Conservation (phyloP, 2,329 filamentous ascomycete genomes). For the Pseudocercospora vitis region DNA sequence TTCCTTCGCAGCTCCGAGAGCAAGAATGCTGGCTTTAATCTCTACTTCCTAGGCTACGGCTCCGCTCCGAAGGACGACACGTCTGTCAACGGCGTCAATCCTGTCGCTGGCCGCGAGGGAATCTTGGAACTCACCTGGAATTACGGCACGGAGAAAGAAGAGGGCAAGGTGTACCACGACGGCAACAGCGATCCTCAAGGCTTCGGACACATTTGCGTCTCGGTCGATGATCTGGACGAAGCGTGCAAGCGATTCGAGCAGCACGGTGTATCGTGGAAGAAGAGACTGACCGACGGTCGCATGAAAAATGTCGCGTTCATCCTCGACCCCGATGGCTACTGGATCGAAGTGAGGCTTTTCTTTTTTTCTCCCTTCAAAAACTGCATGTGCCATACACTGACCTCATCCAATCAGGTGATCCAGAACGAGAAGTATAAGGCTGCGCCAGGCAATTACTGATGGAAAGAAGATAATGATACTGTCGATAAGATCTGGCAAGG, state of each 20-base stretch:
- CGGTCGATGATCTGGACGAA: conserved; percentile 83
- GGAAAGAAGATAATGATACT: too few relatives aligned
- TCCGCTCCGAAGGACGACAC: conserved; percentile 46
- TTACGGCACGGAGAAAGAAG: conserved; percentile 80
- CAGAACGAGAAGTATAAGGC: conserved; percentile 26
- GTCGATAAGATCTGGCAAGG: too few relatives aligned
- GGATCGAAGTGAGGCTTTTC: conserved; percentile 9
- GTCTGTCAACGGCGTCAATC: conserved; percentile 57
- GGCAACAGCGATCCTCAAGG: conserved; percentile 90
- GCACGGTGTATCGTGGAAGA: conserved; percentile 85
- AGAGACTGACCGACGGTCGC: conserved; percentile 80
- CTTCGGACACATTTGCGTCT: conserved; percentile 87
- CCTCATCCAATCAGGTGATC: conserved; percentile 26
- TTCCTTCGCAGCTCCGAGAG: conserved; percentile 73
- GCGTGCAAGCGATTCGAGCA: conserved; percentile 85
- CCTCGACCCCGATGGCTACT: conserved; percentile 50
- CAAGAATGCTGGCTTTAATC: conserved; percentile 71
- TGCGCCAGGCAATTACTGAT: conserved; percentile 22
- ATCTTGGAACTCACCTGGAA: conserved; percentile 88
- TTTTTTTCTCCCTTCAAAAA: too few relatives aligned
- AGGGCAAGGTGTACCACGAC: conserved; percentile 81
- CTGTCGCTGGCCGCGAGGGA: conserved; percentile 71
- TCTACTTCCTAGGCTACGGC: conserved; percentile 88
- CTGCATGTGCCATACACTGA: too few relatives aligned
- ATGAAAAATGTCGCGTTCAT: conserved; percentile 96